These are phyloP conservation scores for Mrakia blollopis DNA, from an alignment of 768 basidiomycete genomes.

Conservation along the genomic window DNA sequence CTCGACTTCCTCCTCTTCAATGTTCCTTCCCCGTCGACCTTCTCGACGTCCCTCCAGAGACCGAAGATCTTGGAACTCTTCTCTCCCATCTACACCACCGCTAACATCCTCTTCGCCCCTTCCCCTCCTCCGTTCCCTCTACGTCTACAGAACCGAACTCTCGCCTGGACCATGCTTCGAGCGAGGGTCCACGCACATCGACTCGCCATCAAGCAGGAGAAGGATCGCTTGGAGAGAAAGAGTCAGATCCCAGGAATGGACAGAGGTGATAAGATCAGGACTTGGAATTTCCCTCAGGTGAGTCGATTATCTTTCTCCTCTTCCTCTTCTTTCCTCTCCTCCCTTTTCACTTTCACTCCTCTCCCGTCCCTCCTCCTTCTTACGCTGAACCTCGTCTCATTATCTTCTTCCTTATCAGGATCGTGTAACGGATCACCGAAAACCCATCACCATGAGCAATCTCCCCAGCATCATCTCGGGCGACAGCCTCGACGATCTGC, in stretches of 20 bases:
- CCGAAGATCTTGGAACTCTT: no score
- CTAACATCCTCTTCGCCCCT: not conserved
- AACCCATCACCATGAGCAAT: conserved; percentile 61
- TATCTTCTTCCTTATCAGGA: conserved; percentile 51
- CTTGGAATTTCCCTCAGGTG: conserved; percentile 89
- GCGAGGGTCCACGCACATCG: conserved; percentile 80
- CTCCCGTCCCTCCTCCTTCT: conserved; percentile 18
- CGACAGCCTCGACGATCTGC: conserved; percentile 44
- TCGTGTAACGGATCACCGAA: conserved; percentile 86
- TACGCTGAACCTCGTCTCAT: not conserved
- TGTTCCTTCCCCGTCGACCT: not conserved
- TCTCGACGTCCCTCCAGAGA: not conserved
- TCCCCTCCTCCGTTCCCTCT: not conserved
- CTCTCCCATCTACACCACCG: not conserved
- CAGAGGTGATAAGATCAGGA: conserved; percentile 89
- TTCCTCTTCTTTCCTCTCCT: not conserved
- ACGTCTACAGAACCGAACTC: conserved; percentile 68
- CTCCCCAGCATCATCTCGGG: conserved; percentile 49
- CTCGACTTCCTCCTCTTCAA: not conserved
- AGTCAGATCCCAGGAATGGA: conserved; percentile 75
- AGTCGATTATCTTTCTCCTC: conserved; percentile 23
- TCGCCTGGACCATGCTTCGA: conserved; percentile 83
- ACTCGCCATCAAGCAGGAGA: conserved; percentile 62
- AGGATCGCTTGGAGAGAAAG: conserved; percentile 62
- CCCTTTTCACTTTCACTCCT: not conserved